A percentile compares a stretch with the other conserved stretches of the same genome.
Evolutionary conservation across 495 filamentous ascomycete genomes (phyloP).

Genomic region (Podospora pseudoanserina): DNA sequence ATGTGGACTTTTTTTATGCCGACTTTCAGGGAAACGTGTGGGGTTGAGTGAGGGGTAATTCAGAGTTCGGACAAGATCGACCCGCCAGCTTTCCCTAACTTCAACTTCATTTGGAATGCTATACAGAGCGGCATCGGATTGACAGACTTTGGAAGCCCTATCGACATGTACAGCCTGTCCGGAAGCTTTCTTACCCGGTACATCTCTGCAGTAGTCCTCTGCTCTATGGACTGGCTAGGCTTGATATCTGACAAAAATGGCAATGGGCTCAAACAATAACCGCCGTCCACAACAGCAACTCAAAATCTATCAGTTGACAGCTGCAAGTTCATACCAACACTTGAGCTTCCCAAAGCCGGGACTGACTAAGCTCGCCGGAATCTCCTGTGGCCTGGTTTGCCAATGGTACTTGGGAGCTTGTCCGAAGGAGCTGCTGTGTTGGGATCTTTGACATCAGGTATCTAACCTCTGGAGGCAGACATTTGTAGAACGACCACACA

Average conservation of each 20-base stretch:
- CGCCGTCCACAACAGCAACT: too few relatives aligned
- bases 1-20: neutral
- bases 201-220: neutral
- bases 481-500: neutral
- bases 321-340: neutral
- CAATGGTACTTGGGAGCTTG: neutral
- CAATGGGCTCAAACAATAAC: too few relatives aligned
- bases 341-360: neutral
- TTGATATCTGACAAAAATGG: too few relatives aligned
- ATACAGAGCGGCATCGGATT: neutral
- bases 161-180: neutral
- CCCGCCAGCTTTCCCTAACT: neutral
- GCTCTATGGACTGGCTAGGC: too few relatives aligned
- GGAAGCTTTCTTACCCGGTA: neutral
- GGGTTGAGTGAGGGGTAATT: slow-evolving; percentile 1
- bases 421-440: too few relatives aligned
- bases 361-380: neutral
- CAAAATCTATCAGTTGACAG: neutral
- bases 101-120: neutral
- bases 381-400: neutral
- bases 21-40: neutral
- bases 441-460: neutral
- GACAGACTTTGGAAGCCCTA: neutral
- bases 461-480: neutral
- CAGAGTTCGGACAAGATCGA: neutral